Percentiles rank a stretch among this genome's conserved stretches.
Conservation (phyloP, 163 green algal species). For the Volvox carteri region DNA sequence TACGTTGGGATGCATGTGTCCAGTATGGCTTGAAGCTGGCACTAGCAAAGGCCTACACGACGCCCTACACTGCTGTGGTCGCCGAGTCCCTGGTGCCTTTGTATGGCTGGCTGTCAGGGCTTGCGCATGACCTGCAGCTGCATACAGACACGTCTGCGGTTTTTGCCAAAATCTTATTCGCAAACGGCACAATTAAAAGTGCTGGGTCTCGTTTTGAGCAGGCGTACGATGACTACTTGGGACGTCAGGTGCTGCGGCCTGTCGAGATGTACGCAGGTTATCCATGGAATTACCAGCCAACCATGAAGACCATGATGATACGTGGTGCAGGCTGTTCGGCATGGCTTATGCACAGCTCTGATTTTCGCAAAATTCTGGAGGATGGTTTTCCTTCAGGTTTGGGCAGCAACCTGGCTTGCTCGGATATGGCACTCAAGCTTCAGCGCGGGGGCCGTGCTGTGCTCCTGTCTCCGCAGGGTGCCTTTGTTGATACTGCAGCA, state of each 20-base stretch:
- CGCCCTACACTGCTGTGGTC: neutral
- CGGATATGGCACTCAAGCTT: neutral
- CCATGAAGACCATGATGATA: neutral
- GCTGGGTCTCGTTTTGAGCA: neutral
- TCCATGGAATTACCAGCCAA: neutral
- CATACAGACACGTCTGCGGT: neutral
- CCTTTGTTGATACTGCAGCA: neutral
- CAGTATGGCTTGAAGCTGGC: neutral
- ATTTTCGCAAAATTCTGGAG: neutral
- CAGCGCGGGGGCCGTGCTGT: neutral
- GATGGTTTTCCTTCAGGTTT: neutral
- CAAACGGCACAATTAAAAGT: neutral
- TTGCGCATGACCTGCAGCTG: neutral
- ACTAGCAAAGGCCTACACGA: neutral
- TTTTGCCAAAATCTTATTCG: neutral
- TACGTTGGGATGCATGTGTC: neutral
- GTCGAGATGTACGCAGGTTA: constrained; percentile 6
- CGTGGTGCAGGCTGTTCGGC: neutral
- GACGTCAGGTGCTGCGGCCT: neutral
- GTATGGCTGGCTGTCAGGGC: neutral
- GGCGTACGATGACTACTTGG: neutral
- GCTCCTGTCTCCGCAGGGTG: neutral
- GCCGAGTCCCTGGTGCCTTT: neutral
- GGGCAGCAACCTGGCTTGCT: neutral
- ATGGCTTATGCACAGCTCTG: neutral